Conservation (phyloP, 2,329 filamentous ascomycete genomes). For the Talaromyces amestolkiae region DNA sequence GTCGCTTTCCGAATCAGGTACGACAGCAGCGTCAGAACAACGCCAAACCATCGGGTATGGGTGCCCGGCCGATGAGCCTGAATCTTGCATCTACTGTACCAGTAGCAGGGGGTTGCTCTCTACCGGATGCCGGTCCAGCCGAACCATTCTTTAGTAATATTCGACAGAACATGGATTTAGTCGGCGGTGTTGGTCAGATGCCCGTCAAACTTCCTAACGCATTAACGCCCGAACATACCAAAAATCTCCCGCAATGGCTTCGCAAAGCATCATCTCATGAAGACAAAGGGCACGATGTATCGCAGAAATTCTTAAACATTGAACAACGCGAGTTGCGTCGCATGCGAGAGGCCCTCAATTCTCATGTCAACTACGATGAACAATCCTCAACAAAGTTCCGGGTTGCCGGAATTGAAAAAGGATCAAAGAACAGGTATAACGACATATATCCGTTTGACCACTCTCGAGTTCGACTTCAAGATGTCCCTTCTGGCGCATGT, state of each 20-base stretch:
- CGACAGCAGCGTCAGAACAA: conserved; percentile 25
- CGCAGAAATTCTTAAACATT: conserved; percentile 78
- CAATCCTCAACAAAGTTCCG: conserved; percentile 55
- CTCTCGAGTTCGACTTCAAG: conserved; percentile 75
- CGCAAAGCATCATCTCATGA: conserved; percentile 61
- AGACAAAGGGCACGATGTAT: conserved; percentile 76
- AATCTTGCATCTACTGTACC: conserved; percentile 61
- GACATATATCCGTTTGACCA: conserved; percentile 97
- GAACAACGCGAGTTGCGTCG: conserved; percentile 82
- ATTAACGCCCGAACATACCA: conserved; percentile 48
- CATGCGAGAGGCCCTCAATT: conserved; percentile 79
- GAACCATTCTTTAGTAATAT: conserved; percentile 97
- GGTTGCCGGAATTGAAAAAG: conserved; percentile 90
- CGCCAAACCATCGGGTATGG: conserved; percentile 38
- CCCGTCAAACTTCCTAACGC: conserved; percentile 57
- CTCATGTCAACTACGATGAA: conserved; percentile 57
- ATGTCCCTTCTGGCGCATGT: conserved; percentile 65
- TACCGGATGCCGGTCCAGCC: conserved; percentile 66
- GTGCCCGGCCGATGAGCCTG: conserved; percentile 53
- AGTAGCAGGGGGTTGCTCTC: conserved; percentile 83
- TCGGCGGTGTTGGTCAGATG: conserved; percentile 86
- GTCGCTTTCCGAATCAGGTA: conserved; percentile 57
- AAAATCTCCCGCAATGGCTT: conserved; percentile 73
- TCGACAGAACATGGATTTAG: conserved; percentile 91
- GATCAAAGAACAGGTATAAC: conserved; percentile 94